Evolutionary conservation across 352 stramenopile species (phyloP).

Genomic region (Pythium phragmitis): DNA sequence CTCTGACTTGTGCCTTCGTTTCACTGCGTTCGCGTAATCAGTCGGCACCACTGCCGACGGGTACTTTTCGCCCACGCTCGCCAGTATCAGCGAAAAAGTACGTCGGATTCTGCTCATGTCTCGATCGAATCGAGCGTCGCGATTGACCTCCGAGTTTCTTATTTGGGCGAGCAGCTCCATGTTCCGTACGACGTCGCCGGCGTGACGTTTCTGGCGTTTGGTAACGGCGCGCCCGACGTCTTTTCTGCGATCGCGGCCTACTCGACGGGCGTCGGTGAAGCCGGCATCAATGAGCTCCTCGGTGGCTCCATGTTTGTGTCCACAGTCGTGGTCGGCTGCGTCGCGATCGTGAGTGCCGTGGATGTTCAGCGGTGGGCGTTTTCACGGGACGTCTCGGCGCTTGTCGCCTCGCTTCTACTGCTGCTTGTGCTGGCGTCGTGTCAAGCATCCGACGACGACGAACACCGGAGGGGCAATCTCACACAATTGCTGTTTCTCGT

Average conservation of each 20-base stretch:
- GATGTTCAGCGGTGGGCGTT: conserved; percentile 68
- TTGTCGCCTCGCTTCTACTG: conserved; percentile 50
- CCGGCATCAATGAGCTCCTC: conserved; percentile 92
- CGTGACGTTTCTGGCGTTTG: conserved; percentile 97
- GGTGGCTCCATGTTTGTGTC: conserved; percentile 96
- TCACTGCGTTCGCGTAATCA: conserved; percentile 26
- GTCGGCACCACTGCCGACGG: conserved; percentile 96
- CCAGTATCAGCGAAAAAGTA: conserved; percentile 94
- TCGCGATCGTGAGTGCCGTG: conserved; percentile 76
- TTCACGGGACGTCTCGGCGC: conserved; percentile 53
- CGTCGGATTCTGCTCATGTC: conserved; percentile 2
- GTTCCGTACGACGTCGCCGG: conserved; percentile 93
- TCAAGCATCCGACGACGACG: background rate
- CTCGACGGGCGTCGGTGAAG: conserved; percentile 59
- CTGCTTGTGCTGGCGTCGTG: conserved; percentile 31
- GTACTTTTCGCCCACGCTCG: conserved; percentile 96
- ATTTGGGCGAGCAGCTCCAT: conserved; percentile 40
- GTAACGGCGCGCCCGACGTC: conserved; percentile 97
- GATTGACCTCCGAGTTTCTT: background rate
- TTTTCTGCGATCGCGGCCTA: conserved; percentile 91
- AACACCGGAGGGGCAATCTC: conserved; percentile 25
- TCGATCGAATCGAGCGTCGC: background rate
- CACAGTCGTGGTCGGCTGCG: conserved; percentile 88
- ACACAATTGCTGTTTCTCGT: conserved; percentile 47
- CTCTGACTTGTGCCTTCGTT: background rate